Conservation (phyloP, 345 rosid genomes). For the Hibiscus tridactylites region DNA sequence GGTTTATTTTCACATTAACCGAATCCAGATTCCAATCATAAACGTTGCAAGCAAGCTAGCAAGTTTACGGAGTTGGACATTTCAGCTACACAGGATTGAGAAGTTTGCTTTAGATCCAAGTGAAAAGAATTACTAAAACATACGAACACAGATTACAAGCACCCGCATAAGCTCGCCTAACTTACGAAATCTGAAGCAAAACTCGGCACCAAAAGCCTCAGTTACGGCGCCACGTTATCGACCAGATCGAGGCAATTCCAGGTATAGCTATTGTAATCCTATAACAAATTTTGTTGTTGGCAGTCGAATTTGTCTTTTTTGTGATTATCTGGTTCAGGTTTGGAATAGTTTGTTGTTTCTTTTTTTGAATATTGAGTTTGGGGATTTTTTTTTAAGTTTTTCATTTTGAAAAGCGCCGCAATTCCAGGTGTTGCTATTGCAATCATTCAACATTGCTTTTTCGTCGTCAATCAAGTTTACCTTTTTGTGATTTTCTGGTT, state of each 20-base stretch:
- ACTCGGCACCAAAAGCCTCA: background rate
- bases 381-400: background rate
- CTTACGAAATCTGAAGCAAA: background rate
- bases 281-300: background rate
- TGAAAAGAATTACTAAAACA: background rate
- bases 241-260: slow-evolving; percentile 6
- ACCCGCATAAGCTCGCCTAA: background rate
- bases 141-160: background rate
- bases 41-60: background rate
- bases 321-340: background rate
- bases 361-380: background rate
- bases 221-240: background rate
- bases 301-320: background rate
- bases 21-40: background rate
- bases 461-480: background rate
- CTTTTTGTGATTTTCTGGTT: background rate
- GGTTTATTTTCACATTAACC: background rate
- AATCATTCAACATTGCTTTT: background rate
- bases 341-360: background rate
- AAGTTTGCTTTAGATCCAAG: slow-evolving; percentile 31
- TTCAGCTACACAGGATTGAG: slow-evolving; percentile 7
- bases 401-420: background rate
- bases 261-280: slow-evolving; percentile 10
- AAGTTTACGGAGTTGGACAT: background rate
- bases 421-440: slow-evolving; percentile 2